Percentiles rank a stretch among this genome's conserved stretches.
phyloP scores from a whole-genome alignment of 2,329 filamentous ascomycete species.

The Microdochium bolleyi region DNA sequence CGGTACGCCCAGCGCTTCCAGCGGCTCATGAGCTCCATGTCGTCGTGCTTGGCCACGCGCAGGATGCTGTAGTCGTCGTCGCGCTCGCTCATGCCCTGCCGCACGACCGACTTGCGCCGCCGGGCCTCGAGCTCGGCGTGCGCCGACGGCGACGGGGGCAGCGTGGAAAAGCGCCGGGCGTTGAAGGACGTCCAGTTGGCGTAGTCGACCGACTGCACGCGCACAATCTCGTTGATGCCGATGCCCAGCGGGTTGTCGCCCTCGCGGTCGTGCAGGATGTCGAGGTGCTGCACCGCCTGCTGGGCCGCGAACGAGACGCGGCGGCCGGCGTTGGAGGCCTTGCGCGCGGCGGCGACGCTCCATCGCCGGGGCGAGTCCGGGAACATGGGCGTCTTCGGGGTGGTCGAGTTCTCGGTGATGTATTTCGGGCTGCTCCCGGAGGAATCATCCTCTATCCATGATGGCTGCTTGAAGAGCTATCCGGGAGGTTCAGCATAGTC shows the following conservation, averaged over 20 bases:
- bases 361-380: neutral
- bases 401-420: neutral
- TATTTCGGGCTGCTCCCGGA: neutral
- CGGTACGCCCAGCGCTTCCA: conserved; percentile 5
- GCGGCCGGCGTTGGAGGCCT: neutral
- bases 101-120: conserved; percentile 1
- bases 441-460: neutral
- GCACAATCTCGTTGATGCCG: conserved; percentile 1
- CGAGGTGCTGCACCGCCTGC: neutral
- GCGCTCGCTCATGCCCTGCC: conserved; percentile 2
- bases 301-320: neutral
- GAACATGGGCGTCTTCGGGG: neutral
- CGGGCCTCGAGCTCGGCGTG: neutral
- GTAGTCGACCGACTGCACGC: conserved; percentile 1
- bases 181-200: conserved; percentile 2
- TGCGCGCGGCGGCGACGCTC: neutral
- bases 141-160: neutral
- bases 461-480: neutral
- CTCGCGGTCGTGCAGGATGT: neutral
- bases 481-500: neutral
- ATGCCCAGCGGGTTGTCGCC: conserved; percentile 2
- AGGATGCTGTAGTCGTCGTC: conserved; percentile 4
- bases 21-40: conserved; percentile 2
- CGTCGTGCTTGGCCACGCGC: conserved; percentile 3
- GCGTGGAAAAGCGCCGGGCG: conserved; percentile 1